Conservation (phyloP, 495 filamentous ascomycete species). For the Baudoinia panamericana region DNA sequence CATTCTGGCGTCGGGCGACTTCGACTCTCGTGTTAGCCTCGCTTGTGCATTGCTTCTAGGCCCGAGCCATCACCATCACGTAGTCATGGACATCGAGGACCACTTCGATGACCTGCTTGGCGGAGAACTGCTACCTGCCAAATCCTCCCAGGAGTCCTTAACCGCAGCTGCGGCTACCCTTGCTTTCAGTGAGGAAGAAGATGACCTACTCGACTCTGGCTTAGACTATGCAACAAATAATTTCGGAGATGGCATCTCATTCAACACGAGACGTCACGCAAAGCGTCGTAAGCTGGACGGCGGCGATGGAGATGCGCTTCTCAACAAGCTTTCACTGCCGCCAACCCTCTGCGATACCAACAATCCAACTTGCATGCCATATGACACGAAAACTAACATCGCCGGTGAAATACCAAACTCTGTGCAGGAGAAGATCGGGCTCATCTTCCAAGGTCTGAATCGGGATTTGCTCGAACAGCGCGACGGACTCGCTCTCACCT, state of each 20-base stretch:
- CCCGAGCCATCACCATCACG: too few relatives aligned
- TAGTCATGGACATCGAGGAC: background rate
- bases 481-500: conserved; percentile 33
- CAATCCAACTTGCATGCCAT: background rate
- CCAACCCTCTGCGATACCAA: background rate
- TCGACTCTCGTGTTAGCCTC: too few relatives aligned
- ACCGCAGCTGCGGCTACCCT: background rate
- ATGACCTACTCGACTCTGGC: background rate
- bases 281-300: background rate
- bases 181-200: conserved; percentile 3
- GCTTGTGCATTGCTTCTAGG: too few relatives aligned
- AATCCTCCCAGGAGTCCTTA: conserved; percentile 6
- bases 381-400: background rate
- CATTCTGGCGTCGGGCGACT: too few relatives aligned
- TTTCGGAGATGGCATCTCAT: background rate
- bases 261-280: background rate
- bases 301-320: background rate
- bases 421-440: conserved; percentile 25
- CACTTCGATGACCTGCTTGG: conserved; percentile 9
- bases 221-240: background rate
- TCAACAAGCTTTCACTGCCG: background rate
- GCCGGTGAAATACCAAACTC: background rate
- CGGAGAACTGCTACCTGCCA: background rate
- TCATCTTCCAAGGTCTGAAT: conserved; percentile 38
- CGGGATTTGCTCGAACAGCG: conserved; percentile 35